Percentiles rank a stretch among this genome's conserved stretches.
Conservation (phyloP, 192 early-diverging fungal genomes). For the Entomortierella chlamydospora region DNA sequence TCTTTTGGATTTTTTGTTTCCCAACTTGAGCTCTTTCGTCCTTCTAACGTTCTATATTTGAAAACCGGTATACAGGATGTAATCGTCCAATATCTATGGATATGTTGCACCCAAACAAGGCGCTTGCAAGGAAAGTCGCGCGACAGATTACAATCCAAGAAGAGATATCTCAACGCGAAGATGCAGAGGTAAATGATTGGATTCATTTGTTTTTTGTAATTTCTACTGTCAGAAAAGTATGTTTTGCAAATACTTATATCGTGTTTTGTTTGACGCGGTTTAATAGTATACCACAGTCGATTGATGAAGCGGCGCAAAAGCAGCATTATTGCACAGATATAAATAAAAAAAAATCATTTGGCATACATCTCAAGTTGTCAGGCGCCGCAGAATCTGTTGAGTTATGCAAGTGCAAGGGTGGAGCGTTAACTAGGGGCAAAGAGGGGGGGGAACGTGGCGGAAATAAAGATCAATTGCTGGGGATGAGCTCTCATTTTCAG, state of each 20-base stretch:
- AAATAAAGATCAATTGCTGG: too few relatives aligned
- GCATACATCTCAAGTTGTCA: too few relatives aligned
- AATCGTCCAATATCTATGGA: slow-evolving; percentile 26
- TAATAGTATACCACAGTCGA: slow-evolving; percentile 47
- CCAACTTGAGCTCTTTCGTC: slow-evolving; percentile 1
- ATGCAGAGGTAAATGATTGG: slow-evolving; percentile 29
- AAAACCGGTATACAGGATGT: slow-evolving; percentile 46
- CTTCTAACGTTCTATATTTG: neutral
- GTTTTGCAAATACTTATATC: too few relatives aligned
- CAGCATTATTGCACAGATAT: neutral
- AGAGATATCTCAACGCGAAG: slow-evolving; percentile 21
- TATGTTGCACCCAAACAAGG: slow-evolving; percentile 56
- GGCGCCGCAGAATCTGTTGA: neutral
- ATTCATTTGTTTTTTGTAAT: neutral
- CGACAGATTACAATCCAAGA: slow-evolving; percentile 48
- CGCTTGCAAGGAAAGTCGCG: slow-evolving; percentile 61
- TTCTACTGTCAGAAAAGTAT: too few relatives aligned
- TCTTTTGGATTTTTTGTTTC: too few relatives aligned
- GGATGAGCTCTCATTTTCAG: too few relatives aligned
- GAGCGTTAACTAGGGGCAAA: too few relatives aligned
- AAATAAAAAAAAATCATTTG: neutral
- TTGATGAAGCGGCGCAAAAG: neutral
- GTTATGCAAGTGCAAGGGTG: too few relatives aligned
- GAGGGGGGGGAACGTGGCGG: too few relatives aligned
- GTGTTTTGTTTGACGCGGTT: too few relatives aligned